A percentile compares a stretch with the other conserved stretches of the same genome.
Conservation (phyloP, 2,329 filamentous ascomycete species). For the Talaromyces sp. region DNA sequence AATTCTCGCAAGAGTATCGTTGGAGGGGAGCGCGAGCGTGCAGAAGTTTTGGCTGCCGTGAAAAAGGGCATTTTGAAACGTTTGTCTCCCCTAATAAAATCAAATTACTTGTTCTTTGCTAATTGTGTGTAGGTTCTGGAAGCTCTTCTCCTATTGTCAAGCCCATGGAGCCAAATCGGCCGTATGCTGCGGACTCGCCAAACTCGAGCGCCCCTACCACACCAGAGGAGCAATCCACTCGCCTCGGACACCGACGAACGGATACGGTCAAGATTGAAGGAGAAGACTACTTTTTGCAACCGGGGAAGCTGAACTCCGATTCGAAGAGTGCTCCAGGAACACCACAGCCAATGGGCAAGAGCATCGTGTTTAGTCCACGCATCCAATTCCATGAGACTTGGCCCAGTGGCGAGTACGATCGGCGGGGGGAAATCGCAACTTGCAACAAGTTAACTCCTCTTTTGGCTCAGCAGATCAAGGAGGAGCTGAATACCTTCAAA, state of each 20-base stretch:
- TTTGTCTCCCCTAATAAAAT: conserved; percentile 38
- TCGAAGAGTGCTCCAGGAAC: conserved; percentile 60
- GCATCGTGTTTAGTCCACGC: conserved; percentile 77
- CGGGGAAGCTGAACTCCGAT: conserved; percentile 63
- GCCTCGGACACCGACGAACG: conserved; percentile 56
- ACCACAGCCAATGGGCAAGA: conserved; percentile 45
- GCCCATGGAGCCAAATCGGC: conserved; percentile 49
- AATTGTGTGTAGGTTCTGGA: conserved; percentile 49
- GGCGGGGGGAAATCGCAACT: conserved; percentile 90
- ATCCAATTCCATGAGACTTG: conserved; percentile 96
- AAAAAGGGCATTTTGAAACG: conserved; percentile 95
- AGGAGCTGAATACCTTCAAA: conserved; percentile 98
- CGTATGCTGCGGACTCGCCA: conserved; percentile 66
- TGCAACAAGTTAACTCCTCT: conserved; percentile 97
- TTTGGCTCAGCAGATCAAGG: conserved; percentile 97
- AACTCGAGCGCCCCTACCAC: conserved; percentile 84
- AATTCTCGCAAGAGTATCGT: conserved; percentile 74
- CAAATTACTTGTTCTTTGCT: not conserved
- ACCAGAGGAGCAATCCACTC: conserved; percentile 64
- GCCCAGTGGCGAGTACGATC: conserved; percentile 92
- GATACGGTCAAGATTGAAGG: conserved; percentile 70
- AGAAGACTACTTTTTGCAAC: conserved; percentile 86
- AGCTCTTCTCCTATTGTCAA: conserved; percentile 65
- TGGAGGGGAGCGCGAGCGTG: conserved; percentile 82
- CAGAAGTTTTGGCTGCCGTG: conserved; percentile 85